Base-by-base conservation (phyloP, 345 rosid species). In the Arabis alpina region DNA sequence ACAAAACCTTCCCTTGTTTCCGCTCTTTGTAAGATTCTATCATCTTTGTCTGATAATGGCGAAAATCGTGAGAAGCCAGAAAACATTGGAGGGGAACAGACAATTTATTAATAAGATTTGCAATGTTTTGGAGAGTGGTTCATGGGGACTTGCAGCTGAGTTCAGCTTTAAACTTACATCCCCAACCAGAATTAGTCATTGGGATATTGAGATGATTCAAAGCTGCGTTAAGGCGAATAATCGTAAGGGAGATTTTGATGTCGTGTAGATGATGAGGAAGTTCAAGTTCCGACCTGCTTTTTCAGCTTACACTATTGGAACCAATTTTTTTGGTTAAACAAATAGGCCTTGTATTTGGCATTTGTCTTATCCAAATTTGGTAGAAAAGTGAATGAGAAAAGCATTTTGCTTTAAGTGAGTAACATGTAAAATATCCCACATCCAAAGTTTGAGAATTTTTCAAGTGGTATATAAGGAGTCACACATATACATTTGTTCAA, bases 261-360 rank as follows among this genome's bases (percentile, higher is more conserved):
- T 91, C 3, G 71, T 91, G 61, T 90, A 91, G 72, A 80, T 80
- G 45, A 86, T 94, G 97, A 85, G 96, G 80, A 89, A 84, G 79
- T 91, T 94, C 79, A 91, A 86, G 66, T 91, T 91, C 61, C 84
- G 95, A 5, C 97, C 97, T 48, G 95, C 97, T 0, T 94, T 89
- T 79, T 89, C 96, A 0, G 99, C 99, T 16, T 94, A 91, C n/a
- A n/a, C n/a, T n/a, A n/a, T n/a, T n/a, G n/a, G n/a, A n/a, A n/a
- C n/a, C n/a, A n/a, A n/a, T n/a, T n/a, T n/a, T n/a, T n/a, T n/a
- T n/a, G n/a, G n/a, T n/a, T n/a, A n/a, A n/a, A n/a, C n/a, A n/a
- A n/a, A n/a, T n/a, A n/a, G n/a, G n/a, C n/a, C n/a, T n/a, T n/a
- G n/a, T n/a, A n/a, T n/a, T n/a, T n/a, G n/a, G n/a, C n/a, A n/a